A percentile compares a stretch with the other conserved stretches of the same genome.
Conservation (phyloP, 305 asterid genomes). For the Solanum aculeatissimum region DNA sequence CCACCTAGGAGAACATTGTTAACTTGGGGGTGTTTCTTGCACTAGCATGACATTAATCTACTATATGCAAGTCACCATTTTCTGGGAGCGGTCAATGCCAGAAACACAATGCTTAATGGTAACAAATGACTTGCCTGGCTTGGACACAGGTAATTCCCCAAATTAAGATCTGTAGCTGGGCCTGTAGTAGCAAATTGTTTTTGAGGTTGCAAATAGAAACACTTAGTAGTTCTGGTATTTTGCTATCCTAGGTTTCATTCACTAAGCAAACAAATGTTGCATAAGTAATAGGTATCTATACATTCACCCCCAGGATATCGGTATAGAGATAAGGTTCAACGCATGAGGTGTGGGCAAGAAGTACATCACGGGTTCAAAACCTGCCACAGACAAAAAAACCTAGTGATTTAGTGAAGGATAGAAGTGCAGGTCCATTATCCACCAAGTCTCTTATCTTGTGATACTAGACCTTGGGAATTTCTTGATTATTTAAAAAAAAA, state of each 20-base stretch:
- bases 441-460: neutral
- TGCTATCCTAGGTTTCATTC: neutral
- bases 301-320: neutral
- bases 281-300: neutral
- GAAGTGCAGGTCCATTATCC: neutral
- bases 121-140: neutral
- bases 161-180: neutral
- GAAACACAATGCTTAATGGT: neutral
- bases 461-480: neutral
- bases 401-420: neutral
- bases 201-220: neutral
- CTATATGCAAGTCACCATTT: neutral
- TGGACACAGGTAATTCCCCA: neutral
- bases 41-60: neutral
- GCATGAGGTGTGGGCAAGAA: neutral
- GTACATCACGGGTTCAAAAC: neutral
- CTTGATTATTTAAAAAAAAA: neutral
- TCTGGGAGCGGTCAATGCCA: neutral
- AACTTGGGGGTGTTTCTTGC: neutral
- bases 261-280: neutral
- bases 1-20: neutral
- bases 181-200: neutral
- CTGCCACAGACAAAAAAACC: neutral
- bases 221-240: neutral
- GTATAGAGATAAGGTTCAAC: neutral